Base-by-base conservation (phyloP, 139 green algal species). In the Chlamydomonas incerta region DNA sequence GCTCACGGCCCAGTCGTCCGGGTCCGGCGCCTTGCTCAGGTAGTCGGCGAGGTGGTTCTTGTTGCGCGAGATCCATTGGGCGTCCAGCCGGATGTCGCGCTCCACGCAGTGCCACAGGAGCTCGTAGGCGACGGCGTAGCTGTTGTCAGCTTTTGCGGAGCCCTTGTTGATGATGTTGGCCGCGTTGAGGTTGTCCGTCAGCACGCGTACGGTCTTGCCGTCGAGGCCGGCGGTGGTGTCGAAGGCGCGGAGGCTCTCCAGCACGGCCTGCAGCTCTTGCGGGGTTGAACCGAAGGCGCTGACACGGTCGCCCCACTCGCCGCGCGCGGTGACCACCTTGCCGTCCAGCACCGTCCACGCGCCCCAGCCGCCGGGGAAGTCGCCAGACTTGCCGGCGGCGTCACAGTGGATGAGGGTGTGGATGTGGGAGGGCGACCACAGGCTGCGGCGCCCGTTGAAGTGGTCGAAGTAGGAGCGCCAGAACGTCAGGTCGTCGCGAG, bases 321-420 rank as follows among this genome's bases (percentile, higher is more conserved):
- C 69, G 34, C 69, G 34, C 23, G 24, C 33, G 13, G 17, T 29
- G 20, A 29, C 69, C 26, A n/a, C 10, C 23, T 75, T 29, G 17
- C 29, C 73, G 5, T 65, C 73, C 73, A 81, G 15, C n/a, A n/a
- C n/a, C n/a, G n/a, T n/a, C n/a, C n/a, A n/a, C n/a, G n/a, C n/a
- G n/a, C n/a, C n/a, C n/a, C 73, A 81, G 47, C 73, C 73, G 29
- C 73, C 73, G 11, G 37, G 46, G 31, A 23, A 65, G 14, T 17
- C 18, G 6, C 11, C 47, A 21, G 73, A 65, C 21, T 11, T 67
- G 24, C 73, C 73, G 9, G 73, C 73, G 5, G 73, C 73, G 47
- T 81, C 73, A 20, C 35, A 68, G 50, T 68, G 47, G 50, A 81
- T 81, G 35, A 81, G 14, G 17, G 47, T 52, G 46, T 66, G 11